Evolutionary conservation across 371 early-diverging fungal genomes (phyloP).

Genomic region (Quaeritorhiza haematococci): DNA sequence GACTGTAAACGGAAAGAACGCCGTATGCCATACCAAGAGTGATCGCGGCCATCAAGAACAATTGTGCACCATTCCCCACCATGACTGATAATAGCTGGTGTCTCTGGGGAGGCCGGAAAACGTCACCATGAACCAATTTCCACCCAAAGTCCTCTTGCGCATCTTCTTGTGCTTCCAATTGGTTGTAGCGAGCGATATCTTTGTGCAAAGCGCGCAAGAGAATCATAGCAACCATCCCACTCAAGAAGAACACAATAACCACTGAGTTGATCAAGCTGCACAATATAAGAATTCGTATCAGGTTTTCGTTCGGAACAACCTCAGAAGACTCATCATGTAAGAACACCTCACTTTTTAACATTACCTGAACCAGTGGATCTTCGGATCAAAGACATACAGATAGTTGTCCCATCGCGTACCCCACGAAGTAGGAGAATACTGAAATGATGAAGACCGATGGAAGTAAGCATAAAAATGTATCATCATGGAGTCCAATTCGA

Average conservation of each 20-base stretch:
- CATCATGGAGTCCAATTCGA: slow-evolving; percentile 22
- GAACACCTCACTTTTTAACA: slow-evolving; percentile 42
- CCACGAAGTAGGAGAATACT: slow-evolving; percentile 64
- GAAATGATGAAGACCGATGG: no score
- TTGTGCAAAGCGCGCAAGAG: slow-evolving; percentile 75
- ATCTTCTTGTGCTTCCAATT: slow-evolving; percentile 66
- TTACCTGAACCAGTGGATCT: slow-evolving; percentile 69
- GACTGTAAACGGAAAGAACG: background rate
- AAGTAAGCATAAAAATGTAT: no score
- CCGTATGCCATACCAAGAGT: slow-evolving; percentile 30
- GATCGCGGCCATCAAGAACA: slow-evolving; percentile 69
- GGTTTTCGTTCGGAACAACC: slow-evolving; percentile 1
- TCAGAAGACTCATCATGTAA: background rate
- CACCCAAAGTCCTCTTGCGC: slow-evolving; percentile 80
- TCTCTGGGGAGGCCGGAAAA: slow-evolving; percentile 44
- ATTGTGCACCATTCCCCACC: slow-evolving; percentile 86
- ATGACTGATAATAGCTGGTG: slow-evolving; percentile 78
- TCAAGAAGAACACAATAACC: slow-evolving; percentile 83
- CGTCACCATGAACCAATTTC: slow-evolving; percentile 48
- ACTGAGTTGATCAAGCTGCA: slow-evolving; percentile 83
- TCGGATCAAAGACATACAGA: slow-evolving; percentile 74
- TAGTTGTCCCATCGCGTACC: slow-evolving; percentile 94
- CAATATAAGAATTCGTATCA: no score
- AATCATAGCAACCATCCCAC: slow-evolving; percentile 83
- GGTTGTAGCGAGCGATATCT: slow-evolving; percentile 85